Conservation (phyloP, 129 eudicot genomes). For the Gnaphalium uliginosum region DNA sequence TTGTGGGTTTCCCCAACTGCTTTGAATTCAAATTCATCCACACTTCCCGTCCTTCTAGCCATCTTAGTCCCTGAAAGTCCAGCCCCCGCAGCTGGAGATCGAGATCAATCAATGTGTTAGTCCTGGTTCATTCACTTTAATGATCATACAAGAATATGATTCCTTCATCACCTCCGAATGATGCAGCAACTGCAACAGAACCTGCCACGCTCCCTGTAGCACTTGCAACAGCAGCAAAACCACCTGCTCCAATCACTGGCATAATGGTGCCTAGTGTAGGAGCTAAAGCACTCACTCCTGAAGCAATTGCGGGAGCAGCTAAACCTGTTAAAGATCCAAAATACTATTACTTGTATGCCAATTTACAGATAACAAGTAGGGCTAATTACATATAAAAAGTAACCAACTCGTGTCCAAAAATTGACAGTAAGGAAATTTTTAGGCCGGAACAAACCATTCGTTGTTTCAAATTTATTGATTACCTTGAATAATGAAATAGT, state of each 20-base stretch:
- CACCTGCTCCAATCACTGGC: constrained; percentile 93
- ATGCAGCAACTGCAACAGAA: constrained; percentile 97
- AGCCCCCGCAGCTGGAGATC: constrained; percentile 91
- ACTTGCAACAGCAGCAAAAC: constrained; percentile 95
- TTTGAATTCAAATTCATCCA: constrained; percentile 94
- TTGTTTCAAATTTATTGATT: no score
- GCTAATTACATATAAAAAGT: no score
- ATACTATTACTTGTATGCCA: neutral
- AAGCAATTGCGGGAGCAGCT: constrained; percentile 99
- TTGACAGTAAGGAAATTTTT: no score
- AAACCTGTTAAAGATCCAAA: constrained; percentile 53
- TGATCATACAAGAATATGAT: neutral
- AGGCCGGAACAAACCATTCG: no score
- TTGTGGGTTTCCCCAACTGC: constrained; percentile 79
- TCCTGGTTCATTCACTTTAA: neutral
- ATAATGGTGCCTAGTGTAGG: constrained; percentile 87
- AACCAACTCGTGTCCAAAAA: no score
- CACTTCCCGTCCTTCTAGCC: constrained; percentile 93
- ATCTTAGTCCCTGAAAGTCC: constrained; percentile 86
- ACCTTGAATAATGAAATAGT: neutral
- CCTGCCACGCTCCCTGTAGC: constrained; percentile 95
- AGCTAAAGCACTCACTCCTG: constrained; percentile 93
- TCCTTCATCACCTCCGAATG: constrained; percentile 76
- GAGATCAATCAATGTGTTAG: constrained; percentile 26
- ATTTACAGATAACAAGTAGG: neutral